Conservation (phyloP, 352 stramenopile species). For the Globisporangium abappressorium region DNA sequence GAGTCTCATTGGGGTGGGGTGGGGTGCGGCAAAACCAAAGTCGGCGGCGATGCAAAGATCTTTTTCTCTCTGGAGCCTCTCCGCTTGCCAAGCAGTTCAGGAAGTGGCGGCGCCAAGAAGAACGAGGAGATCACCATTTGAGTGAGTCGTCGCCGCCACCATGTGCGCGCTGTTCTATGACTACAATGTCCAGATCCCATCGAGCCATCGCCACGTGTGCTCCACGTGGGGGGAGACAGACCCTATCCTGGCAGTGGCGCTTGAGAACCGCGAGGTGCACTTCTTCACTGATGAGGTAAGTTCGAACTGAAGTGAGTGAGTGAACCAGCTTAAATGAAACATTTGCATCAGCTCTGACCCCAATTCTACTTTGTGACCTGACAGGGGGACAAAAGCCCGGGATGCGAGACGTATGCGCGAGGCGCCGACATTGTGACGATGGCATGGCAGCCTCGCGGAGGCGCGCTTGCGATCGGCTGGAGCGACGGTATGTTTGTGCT, state of each 20-base stretch:
- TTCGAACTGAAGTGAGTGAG: not conserved
- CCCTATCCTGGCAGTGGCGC: constrained; percentile 70
- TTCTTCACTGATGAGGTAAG: constrained; percentile 89
- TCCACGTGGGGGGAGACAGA: constrained; percentile 83
- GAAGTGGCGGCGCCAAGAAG: not conserved
- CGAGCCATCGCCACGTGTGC: constrained; percentile 67
- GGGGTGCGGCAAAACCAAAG: not conserved
- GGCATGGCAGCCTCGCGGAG: constrained; percentile 83
- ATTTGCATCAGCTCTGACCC: too few species aligned
- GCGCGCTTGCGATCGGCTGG: constrained; percentile 79
- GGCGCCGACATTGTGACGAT: constrained; percentile 74
- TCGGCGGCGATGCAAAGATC: not conserved
- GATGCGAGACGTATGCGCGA: constrained; percentile 53
- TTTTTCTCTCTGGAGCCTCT: not conserved
- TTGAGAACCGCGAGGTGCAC: constrained; percentile 85
- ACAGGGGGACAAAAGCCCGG: constrained; percentile 67
- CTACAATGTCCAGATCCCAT: constrained; percentile 67
- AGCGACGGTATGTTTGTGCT: constrained; percentile 48
- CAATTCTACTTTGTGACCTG: not conserved
- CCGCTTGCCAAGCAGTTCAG: not conserved
- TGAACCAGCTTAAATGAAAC: too few species aligned
- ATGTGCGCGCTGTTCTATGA: constrained; percentile 79
- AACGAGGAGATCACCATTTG: not conserved
- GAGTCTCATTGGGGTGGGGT: not conserved
- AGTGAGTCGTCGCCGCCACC: too few species aligned